Evolutionary conservation across 441 rosid genomes (phyloP).

Genomic region (Hura crepitans): DNA sequence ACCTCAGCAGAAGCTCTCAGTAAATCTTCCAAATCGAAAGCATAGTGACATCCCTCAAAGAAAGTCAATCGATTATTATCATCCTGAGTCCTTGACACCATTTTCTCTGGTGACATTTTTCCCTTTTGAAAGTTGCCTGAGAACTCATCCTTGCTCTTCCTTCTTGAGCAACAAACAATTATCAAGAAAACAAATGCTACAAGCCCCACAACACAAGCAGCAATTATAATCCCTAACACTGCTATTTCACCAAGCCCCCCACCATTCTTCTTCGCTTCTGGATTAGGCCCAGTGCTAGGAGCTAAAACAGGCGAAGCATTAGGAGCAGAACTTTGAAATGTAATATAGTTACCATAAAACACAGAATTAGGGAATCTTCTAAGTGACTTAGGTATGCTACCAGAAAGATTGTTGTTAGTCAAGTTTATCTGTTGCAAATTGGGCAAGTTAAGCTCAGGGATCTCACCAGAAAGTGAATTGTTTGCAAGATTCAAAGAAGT

Average conservation of each 20-base stretch:
- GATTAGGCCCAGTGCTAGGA: conserved; percentile 25
- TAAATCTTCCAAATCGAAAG: conserved; percentile 82
- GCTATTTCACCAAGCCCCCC: conserved; percentile 47
- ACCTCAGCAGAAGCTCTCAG: conserved; percentile 97
- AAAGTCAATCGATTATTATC: conserved; percentile 63
- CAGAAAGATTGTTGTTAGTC: conserved; percentile 57
- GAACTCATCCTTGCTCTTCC: conserved; percentile 33
- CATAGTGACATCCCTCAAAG: conserved; percentile 72
- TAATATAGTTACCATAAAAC: conserved; percentile 49
- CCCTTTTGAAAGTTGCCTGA: conserved; percentile 51
- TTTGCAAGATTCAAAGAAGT: conserved; percentile 65
- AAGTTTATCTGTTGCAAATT: conserved; percentile 51
- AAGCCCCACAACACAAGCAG: conserved; percentile 43
- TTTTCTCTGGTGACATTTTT: conserved; percentile 60
- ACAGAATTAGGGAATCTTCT: conserved; percentile 52
- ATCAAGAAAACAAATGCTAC: conserved; percentile 49
- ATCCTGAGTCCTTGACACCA: conserved; percentile 54
- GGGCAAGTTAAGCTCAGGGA: conserved; percentile 60
- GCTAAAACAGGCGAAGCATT: conserved; percentile 33
- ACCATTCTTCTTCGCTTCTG: conserved; percentile 29
- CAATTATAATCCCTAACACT: conserved; percentile 43
- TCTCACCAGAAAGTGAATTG: conserved; percentile 62
- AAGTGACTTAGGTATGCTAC: conserved; percentile 57
- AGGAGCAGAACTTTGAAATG: conserved; percentile 32
- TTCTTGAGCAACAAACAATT: conserved; percentile 50